Conservation (phyloP, 2,329 filamentous ascomycete genomes). For the Tolypocladium inflatum region DNA sequence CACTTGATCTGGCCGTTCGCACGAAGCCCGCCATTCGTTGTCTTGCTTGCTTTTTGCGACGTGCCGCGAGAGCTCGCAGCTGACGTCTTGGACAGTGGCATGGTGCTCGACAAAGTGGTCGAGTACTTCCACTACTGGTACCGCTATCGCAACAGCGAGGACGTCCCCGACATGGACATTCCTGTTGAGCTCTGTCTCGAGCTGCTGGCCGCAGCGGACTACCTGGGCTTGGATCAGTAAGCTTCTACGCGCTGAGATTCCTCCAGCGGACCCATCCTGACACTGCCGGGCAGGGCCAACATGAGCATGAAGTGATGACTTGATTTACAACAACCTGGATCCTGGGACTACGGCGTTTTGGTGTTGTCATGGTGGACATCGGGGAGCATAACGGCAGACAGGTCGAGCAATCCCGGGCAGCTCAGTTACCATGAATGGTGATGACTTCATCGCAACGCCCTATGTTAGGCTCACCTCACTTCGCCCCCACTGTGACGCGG, state of each 20-base stretch:
- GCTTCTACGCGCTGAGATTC: slow-evolving; percentile 8
- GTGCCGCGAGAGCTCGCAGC: background rate
- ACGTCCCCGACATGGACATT: slow-evolving; percentile 74
- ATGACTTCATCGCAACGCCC: background rate
- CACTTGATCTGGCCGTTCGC: slow-evolving; percentile 52
- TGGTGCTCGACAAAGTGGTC: slow-evolving; percentile 70
- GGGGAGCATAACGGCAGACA: background rate
- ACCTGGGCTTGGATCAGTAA: slow-evolving; percentile 55
- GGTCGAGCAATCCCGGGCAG: background rate
- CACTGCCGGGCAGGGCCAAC: slow-evolving; percentile 21
- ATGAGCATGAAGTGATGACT: slow-evolving; percentile 25
- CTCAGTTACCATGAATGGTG: background rate
- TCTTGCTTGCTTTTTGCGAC: background rate
- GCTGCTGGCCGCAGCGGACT: slow-evolving; percentile 69
- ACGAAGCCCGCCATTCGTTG: slow-evolving; percentile 4
- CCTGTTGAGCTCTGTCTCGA: slow-evolving; percentile 71
- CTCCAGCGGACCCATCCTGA: slow-evolving; percentile 22
- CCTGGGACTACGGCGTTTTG: background rate
- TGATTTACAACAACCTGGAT: background rate
- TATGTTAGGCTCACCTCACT: background rate
- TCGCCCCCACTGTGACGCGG: background rate
- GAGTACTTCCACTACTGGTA: slow-evolving; percentile 82
- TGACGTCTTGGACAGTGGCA: slow-evolving; percentile 40
- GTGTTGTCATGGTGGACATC: background rate
- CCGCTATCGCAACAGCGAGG: slow-evolving; percentile 57